These are phyloP conservation scores for Pueraria montana DNA, from an alignment of 306 rosid species.

Conservation along the genomic window DNA sequence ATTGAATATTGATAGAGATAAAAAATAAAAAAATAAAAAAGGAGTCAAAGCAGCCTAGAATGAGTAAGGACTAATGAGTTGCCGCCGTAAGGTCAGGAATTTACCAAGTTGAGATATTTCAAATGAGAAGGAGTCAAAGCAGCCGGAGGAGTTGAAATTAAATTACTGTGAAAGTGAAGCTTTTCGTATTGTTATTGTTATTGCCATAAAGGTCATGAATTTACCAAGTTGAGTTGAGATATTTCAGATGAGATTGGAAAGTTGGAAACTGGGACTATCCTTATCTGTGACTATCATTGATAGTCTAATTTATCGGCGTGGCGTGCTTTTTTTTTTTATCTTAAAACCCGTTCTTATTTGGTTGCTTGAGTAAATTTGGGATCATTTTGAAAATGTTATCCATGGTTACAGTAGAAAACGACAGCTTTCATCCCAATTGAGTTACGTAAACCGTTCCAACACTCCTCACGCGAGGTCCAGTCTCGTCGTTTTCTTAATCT, in stretches of 20 bases:
- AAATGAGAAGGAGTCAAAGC: background rate
- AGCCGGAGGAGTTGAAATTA: slow-evolving; percentile 1
- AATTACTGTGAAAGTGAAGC: background rate
- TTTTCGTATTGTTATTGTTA: too few species aligned
- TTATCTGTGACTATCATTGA: background rate
- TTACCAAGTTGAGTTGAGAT: background rate
- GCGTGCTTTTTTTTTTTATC: slow-evolving; percentile 5
- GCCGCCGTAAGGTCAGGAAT: too few species aligned
- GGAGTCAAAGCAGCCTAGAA: background rate
- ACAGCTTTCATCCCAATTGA: slow-evolving; percentile 14
- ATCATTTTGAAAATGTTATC: background rate
- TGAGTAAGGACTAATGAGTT: too few species aligned
- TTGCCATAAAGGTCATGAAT: too few species aligned
- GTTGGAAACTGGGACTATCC: background rate
- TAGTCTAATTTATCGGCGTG: slow-evolving; percentile 38
- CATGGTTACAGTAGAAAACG: slow-evolving; percentile 30
- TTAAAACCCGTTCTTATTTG: slow-evolving; percentile 19
- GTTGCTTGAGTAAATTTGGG: slow-evolving; percentile 29
- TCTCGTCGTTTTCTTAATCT: slow-evolving; percentile 40
- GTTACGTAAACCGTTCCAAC: slow-evolving; percentile 41
- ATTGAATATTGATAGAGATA: background rate
- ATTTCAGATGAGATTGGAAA: background rate
- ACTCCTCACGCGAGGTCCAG: slow-evolving; percentile 29
- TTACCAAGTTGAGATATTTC: too few species aligned
- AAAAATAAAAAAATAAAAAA: too few species aligned